Base-by-base conservation (phyloP, 768 basidiomycete species). In the Kwoniella botswanensis region DNA sequence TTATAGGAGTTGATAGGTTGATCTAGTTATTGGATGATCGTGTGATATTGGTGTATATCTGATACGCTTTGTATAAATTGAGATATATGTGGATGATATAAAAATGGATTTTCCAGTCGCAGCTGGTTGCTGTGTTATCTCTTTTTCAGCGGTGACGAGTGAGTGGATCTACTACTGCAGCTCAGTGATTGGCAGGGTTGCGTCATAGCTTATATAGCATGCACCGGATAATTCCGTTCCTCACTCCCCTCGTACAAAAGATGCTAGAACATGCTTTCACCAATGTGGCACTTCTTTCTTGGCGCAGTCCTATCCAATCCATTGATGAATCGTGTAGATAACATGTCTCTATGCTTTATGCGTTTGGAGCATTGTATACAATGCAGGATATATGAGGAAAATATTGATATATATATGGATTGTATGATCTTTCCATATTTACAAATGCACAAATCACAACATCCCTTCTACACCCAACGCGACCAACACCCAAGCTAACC, bases 381-480 rank as follows among this genome's bases (percentile, higher is more conserved):
- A 50, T 50, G 46, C 46, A 50, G 46, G 46, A 50, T 50, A 50
- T 50, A 13, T 50, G 35, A 35, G 35, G 7, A 35, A 35, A 24
- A 22, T 55, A 55, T 55, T 18, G 17, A 6, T 15, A 50, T 50
- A 50, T 50, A 50, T 15, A 4, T 50, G 46, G 10, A 15, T 6
- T 50, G 18, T 17, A 35, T 58, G 57, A 35, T 35, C 7, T 6
- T 35, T 35, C 35, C 35, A 35, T 1, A 35, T 12, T 21, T 21
- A 63, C 15, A 29, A 52, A 63, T 29, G 24, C 12, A 50, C 15
- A 13, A 21, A 56, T 46, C 22, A 70, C 3, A 70, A 26, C 68
- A 70, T 70, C 63, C 68, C 68, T 61, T 83, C 82, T 9, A 83
- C 81, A 18, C 82, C 82, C 21, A 82, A 63, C 18, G 78, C 76